Base-by-base conservation (phyloP, 768 basidiomycete genomes). In the Tricholoma bakamatsutake region DNA sequence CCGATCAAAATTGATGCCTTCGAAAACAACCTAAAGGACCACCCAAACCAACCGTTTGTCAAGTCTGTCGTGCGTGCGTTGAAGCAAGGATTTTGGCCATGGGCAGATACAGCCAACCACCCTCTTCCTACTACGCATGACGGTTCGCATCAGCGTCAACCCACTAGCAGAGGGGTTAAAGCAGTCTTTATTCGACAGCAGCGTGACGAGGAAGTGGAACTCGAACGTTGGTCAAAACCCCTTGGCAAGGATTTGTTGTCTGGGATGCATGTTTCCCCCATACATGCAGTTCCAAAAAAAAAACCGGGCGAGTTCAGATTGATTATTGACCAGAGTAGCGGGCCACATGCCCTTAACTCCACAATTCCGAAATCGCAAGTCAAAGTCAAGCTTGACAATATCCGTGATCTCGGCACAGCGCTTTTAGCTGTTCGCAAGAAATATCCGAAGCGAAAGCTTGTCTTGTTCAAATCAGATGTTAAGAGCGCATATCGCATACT, bases 31-130 rank as follows among this genome's bases (percentile, higher is more conserved):
- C 49, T 60, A 9, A 4, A 6, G 17, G 60, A 58, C 63, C 67
- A 83, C 71, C 73, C 81, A 42, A 59, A 82, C 59, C 64, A 64
- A 68, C 34, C 69, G 62, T 72, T 75, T 27, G 73, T 79, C 0
- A 7, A 55, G 0, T 77, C 73, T 0, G 69, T 78, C 0, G 52
- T 61, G 1, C 2, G 28, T 0, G 67, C 71, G 0, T 59, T 80
- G 0, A 49, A 61, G 0, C 55, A 71, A 0, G 78, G 77, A 0
- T 78, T 79, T 50, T 80, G 76, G 77, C 77, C 78, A 0, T 75
- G 59, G 54, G 73, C 55, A 5, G 57, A 72, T 3, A 71, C 69
- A 0, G 21, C 40, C 9, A 13, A 45, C 1, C 42, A 21, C 0
- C 56, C 18, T 0, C 67, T 66, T 24, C 72, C 69, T 2, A 21